Percentiles rank a stretch among this genome's conserved stretches.
phyloP scores from a whole-genome alignment of 768 basidiomycete species.

The Hygrocybe coccinea region DNA sequence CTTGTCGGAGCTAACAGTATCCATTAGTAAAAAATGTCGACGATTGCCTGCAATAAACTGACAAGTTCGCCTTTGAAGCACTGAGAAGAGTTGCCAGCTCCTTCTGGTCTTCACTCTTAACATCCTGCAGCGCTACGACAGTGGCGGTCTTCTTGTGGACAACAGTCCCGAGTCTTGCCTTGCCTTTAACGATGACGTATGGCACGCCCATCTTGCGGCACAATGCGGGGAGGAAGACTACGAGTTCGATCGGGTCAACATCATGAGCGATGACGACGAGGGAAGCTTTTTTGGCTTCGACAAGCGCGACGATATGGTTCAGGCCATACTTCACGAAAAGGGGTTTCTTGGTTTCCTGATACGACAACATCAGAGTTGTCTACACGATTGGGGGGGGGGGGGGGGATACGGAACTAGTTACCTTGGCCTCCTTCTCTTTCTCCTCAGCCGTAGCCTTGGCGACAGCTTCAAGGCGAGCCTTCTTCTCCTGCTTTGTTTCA shows the following conservation, averaged over 20 bases:
- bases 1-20: conserved; percentile 66
- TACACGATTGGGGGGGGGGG: no score
- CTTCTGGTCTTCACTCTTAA: conserved; percentile 88
- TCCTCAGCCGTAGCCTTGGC: conserved; percentile 74
- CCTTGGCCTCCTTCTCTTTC: conserved; percentile 49
- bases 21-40: neutral
- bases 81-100: conserved; percentile 89
- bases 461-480: conserved; percentile 67
- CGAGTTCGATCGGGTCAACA: conserved; percentile 98
- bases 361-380: neutral
- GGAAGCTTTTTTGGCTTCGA: conserved; percentile 96
- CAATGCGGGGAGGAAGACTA: no score
- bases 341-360: conserved; percentile 91
- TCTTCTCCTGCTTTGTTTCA: conserved; percentile 96
- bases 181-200: conserved; percentile 97
- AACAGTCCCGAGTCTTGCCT: conserved; percentile 95
- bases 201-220: conserved; percentile 99
- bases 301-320: conserved; percentile 93
- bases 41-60: conserved; percentile 34
- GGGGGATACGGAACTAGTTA: conserved; percentile 17
- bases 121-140: conserved; percentile 85
- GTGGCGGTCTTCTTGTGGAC: conserved; percentile 99
- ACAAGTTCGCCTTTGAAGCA: conserved; percentile 98
- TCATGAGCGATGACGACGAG: conserved; percentile 98
- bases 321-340: conserved; percentile 95